Base-by-base conservation (phyloP, 768 basidiomycete genomes). In the Calocybe indica region DNA sequence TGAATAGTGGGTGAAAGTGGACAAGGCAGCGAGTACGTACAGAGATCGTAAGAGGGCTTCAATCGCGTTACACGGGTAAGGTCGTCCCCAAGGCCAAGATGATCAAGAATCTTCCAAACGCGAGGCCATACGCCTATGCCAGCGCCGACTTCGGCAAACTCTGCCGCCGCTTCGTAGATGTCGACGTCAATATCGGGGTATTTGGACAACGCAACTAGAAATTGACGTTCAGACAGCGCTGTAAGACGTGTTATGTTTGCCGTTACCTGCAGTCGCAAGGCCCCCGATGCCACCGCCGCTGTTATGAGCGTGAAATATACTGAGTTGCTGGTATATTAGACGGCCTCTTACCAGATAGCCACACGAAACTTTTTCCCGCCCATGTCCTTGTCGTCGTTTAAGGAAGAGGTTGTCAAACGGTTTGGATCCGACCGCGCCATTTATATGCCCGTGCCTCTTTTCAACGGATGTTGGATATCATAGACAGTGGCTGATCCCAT, bases 161-260 rank as follows among this genome's bases (percentile, higher is more conserved):
- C 47, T 28, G 52, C 52, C n/a, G 70, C 62, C 8, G 70, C 65
- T 52, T 75, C 73, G 43, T 73, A 75, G 10, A 73, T 53, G 39
- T 70, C 67, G n/a, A 75, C 62, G 31, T 65, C 54, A 7, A 74
- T 66, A 34, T 72, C 63, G 1, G 62, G 55, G 50, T 67, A 70
- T 44, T 60, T 59, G 3, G 58, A 51, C 14, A 64, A 33, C 8
- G 63, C 57, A 11, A 58, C 54, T 43, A 37, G 7, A 22, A 22
- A 22, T 22, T 22, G 22, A 22, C 22, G 22, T 22, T 22, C 22
- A 22, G 22, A 22, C 22, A 22, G 22, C 22, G 22, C 22, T 22
- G 22, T 22, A 4, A 22, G 22, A 22, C 22, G 22, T 22, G 22
- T 22, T 22, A 4, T 22, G 4, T 22, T 22, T 22, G 22, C 22